A percentile compares a stretch with the other conserved stretches of the same genome.
phyloP scores from a whole-genome alignment of 805 yeast species.

The Wickerhamiella azymoides region DNA sequence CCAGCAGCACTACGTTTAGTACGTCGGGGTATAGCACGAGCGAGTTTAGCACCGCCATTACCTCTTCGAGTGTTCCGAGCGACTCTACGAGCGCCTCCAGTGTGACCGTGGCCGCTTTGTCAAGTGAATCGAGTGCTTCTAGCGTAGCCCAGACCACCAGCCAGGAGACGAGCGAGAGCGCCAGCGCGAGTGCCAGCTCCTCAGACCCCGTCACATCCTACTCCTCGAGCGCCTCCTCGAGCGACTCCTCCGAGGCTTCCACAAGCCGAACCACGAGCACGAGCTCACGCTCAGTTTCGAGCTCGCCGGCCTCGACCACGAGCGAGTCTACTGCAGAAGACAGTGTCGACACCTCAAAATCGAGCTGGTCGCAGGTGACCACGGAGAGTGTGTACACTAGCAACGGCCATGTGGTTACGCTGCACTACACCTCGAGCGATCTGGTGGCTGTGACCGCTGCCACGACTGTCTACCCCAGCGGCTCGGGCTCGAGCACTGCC shows the following conservation, averaged over 20 bases:
- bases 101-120: not conserved
- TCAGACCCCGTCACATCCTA: not conserved
- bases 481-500: not conserved
- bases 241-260: no score
- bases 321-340: not conserved
- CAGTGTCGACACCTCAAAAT: not conserved
- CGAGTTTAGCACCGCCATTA: not conserved
- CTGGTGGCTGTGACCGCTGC: conserved; percentile 5
- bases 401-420: conserved; percentile 2
- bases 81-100: not conserved
- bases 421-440: not conserved
- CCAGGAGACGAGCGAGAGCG: no score
- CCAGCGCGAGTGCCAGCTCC: not conserved
- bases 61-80: not conserved
- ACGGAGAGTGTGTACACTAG: not conserved
- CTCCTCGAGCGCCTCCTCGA: not conserved
- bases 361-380: conserved; percentile 3
- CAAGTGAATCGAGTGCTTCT: not conserved
- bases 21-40: not conserved
- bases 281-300: not conserved
- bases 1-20: not conserved
- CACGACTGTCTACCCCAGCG: not conserved
- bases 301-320: not conserved
- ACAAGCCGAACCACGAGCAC: not conserved
- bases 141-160: not conserved